Percentiles rank a stretch among this genome's conserved stretches.
phyloP scores from a whole-genome alignment of 2,329 filamentous ascomycete species.

The Corniculantispora saksenae region DNA sequence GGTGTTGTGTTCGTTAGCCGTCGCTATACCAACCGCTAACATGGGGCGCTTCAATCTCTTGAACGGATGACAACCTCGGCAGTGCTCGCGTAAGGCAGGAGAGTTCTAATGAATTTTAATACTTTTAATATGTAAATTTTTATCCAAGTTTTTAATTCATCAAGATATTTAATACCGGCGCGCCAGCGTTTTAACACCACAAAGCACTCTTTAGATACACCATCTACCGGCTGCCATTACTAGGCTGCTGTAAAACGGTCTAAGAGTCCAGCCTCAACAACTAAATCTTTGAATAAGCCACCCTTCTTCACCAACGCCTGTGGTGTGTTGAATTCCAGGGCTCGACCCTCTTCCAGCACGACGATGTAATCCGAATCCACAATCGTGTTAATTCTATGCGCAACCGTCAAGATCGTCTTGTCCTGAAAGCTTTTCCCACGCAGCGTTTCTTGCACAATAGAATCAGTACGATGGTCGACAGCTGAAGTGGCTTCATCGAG shows the following conservation, averaged over 20 bases:
- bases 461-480: constrained; percentile 62
- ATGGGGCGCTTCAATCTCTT: too few relatives aligned
- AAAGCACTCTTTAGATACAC: too few relatives aligned
- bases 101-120: too few relatives aligned
- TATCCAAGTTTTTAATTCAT: too few relatives aligned
- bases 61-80: too few relatives aligned
- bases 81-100: too few relatives aligned
- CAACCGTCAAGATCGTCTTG: constrained; percentile 92
- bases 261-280: constrained; percentile 24
- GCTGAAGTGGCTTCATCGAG: constrained; percentile 85
- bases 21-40: too few relatives aligned
- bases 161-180: too few relatives aligned
- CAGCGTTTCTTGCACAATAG: constrained; percentile 57
- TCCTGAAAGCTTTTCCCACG: constrained; percentile 68
- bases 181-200: too few relatives aligned
- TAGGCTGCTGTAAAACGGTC: constrained; percentile 6
- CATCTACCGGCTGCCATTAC: too few relatives aligned
- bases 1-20: too few relatives aligned
- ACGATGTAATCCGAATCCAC: constrained; percentile 78
- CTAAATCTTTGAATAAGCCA: constrained; percentile 66
- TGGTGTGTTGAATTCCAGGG: constrained; percentile 84
- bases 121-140: too few relatives aligned
- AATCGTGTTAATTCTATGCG: constrained; percentile 92
- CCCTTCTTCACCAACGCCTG: constrained; percentile 68
- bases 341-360: constrained; percentile 80